Percentiles rank a stretch among this genome's conserved stretches.
These are phyloP conservation scores for Neonectria ditissima DNA, from an alignment of 2,329 filamentous ascomycete genomes.

Conservation along the genomic window DNA sequence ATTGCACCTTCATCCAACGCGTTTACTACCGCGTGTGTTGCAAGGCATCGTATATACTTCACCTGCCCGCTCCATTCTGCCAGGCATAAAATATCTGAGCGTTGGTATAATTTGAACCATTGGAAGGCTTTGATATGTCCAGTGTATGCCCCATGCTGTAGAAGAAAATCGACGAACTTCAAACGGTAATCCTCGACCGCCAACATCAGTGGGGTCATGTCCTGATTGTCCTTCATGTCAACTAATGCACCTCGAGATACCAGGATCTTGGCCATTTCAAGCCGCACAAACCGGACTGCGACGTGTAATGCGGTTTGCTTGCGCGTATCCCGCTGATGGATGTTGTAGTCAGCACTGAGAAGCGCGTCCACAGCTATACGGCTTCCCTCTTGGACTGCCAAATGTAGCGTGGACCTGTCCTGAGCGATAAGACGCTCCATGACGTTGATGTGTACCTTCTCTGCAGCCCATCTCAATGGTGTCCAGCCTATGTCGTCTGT, in stretches of 20 bases:
- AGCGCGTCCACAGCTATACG: background rate
- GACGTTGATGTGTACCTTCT: background rate
- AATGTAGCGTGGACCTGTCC: background rate
- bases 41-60: background rate
- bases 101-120: background rate
- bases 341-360: background rate
- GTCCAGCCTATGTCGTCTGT: background rate
- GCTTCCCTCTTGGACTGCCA: background rate
- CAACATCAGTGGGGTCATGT: background rate
- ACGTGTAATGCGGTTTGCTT: background rate
- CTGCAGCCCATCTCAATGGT: background rate
- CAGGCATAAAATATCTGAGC: background rate
- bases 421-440: background rate
- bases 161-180: background rate
- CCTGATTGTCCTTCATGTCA: background rate
- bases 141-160: background rate
- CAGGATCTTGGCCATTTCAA: background rate
- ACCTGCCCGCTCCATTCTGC: background rate
- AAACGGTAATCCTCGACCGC: background rate
- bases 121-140: background rate
- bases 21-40: background rate
- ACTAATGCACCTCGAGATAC: background rate
- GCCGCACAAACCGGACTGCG: background rate
- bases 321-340: background rate
- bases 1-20: rapidly evolving